These are phyloP conservation scores for Monosporascus sp. DNA, from an alignment of 2,329 filamentous ascomycete species.

Conservation along the genomic window DNA sequence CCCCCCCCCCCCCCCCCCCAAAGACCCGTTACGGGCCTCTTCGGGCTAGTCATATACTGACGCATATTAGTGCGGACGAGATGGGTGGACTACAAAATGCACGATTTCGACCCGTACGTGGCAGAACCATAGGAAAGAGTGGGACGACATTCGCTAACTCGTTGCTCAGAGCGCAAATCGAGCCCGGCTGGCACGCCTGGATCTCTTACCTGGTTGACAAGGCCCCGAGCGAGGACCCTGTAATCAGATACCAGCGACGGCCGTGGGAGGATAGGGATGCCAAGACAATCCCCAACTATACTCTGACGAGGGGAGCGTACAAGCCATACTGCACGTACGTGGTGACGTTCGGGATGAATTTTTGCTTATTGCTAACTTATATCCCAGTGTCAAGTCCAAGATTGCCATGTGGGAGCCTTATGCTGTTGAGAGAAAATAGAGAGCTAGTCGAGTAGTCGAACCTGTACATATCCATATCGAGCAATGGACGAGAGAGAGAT, in stretches of 20 bases:
- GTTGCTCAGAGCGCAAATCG: constrained; percentile 64
- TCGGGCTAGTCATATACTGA: constrained; percentile 5
- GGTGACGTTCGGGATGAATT: neutral
- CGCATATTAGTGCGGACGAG: constrained; percentile 69
- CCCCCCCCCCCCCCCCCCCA: no score
- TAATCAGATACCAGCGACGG: constrained; percentile 62
- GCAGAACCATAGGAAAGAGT: neutral
- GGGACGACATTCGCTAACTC: constrained; percentile 6
- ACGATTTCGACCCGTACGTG: constrained; percentile 72
- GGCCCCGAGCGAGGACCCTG: constrained; percentile 70
- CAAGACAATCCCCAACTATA: constrained; percentile 67
- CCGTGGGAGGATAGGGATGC: constrained; percentile 70
- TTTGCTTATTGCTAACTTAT: constrained; percentile 13
- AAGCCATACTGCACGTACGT: constrained; percentile 94
- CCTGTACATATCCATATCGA: constrained; percentile 12
- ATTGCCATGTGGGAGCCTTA: constrained; percentile 46
- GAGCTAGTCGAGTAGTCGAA: neutral
- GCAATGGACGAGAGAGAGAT: no score
- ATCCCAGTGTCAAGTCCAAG: constrained; percentile 47
- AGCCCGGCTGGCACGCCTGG: constrained; percentile 98
- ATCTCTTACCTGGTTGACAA: constrained; percentile 90
- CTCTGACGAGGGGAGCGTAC: constrained; percentile 71
- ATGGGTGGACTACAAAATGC: constrained; percentile 95
- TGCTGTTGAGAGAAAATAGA: constrained; percentile 24
- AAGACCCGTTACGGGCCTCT: no score